These are phyloP conservation scores for Tolypocladium ophioglossoides DNA, from an alignment of 2,329 filamentous ascomycete genomes.

Conservation along the genomic window DNA sequence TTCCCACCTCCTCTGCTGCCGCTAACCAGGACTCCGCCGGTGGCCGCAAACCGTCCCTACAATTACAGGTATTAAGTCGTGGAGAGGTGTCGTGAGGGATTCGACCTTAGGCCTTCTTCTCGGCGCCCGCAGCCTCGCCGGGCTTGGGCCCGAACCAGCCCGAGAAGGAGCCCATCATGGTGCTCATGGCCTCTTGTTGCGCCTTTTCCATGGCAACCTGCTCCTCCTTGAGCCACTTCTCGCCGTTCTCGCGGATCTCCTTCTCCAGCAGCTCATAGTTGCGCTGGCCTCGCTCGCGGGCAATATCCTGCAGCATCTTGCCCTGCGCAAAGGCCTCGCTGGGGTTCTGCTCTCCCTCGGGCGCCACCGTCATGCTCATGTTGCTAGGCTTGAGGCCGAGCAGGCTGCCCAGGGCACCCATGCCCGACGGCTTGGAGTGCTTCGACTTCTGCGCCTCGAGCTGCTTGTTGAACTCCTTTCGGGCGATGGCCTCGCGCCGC, in stretches of 20 bases:
- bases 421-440: slow-evolving; percentile 40
- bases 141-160: slow-evolving; percentile 15
- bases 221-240: slow-evolving; percentile 94
- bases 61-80: background rate
- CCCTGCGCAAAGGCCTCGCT: slow-evolving; percentile 76
- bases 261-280: slow-evolving; percentile 84
- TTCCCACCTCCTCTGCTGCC: background rate
- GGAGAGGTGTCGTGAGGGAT: background rate
- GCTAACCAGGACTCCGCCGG: background rate
- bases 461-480: slow-evolving; percentile 75
- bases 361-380: slow-evolving; percentile 48
- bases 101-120: slow-evolving; percentile 7
- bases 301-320: slow-evolving; percentile 95
- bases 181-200: slow-evolving; percentile 83
- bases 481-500: slow-evolving; percentile 72
- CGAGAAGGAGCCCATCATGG: slow-evolving; percentile 70
- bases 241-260: slow-evolving; percentile 86
- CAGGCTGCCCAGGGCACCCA: slow-evolving; percentile 59
- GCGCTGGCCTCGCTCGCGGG: slow-evolving; percentile 80
- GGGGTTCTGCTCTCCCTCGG: slow-evolving; percentile 58
- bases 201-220: slow-evolving; percentile 77
- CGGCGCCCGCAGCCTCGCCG: slow-evolving; percentile 1
- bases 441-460: slow-evolving; percentile 58
- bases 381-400: slow-evolving; percentile 67
- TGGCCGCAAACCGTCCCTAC: background rate